Evolutionary conservation across 441 rosid genomes (phyloP).

Genomic region (Raphanus hybrid): DNA sequence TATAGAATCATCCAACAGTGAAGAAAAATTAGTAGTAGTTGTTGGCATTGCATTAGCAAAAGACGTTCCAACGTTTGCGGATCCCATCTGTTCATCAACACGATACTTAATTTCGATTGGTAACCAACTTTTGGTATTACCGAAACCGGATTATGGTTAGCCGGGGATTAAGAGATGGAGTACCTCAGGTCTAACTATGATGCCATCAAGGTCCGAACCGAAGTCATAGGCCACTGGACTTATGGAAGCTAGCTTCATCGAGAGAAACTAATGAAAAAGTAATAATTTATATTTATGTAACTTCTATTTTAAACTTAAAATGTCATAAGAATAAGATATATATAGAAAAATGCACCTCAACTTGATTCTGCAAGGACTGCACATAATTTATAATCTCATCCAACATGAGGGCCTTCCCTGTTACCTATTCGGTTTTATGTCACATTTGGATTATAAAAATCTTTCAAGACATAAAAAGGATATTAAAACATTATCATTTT

Average conservation of each 20-base stretch:
- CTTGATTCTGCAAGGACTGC: conserved; percentile 47
- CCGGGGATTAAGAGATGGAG: conserved; percentile 9
- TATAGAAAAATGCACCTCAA: conserved; percentile 39
- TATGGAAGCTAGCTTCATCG: conserved; percentile 65
- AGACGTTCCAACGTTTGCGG: conserved; percentile 36
- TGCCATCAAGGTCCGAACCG: conserved; percentile 55
- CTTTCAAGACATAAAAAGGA: background rate
- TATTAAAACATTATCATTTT: background rate
- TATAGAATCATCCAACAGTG: conserved; percentile 42
- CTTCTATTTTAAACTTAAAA: background rate
- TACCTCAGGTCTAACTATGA: conserved; percentile 61
- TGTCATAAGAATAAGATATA: background rate
- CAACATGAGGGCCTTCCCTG: conserved; percentile 52
- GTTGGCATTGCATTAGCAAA: conserved; percentile 48
- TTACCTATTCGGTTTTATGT: conserved; percentile 34
- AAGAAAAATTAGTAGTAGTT: conserved; percentile 39
- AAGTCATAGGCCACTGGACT: conserved; percentile 68
- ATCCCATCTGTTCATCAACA: conserved; percentile 31
- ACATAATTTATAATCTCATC: conserved; percentile 54
- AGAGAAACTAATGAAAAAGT: conserved; percentile 50
- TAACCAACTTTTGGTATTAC: background rate
- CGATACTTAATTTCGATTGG: background rate
- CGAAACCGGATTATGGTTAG: conserved; percentile 6
- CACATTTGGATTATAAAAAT: background rate
- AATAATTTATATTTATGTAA: background rate